Base-by-base conservation (phyloP, 2,329 filamentous ascomycete genomes). In the Aschersonia sp. region DNA sequence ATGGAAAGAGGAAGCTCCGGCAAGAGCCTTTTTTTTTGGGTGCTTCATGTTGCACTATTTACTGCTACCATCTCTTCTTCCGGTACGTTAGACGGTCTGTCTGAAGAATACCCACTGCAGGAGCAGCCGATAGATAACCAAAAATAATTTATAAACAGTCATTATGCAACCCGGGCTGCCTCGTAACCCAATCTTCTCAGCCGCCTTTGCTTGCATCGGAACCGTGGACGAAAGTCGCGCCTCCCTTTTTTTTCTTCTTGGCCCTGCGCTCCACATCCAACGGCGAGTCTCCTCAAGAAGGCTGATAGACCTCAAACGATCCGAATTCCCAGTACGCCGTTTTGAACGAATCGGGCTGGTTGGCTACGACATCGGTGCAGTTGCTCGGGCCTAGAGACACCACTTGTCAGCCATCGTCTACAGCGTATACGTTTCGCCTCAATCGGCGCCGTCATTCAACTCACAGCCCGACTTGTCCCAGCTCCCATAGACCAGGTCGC, bases 291-390 rank as follows among this genome's bases (percentile, higher is more conserved):
- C 7, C 40, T 45, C 30, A 63, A 4, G 56, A 52, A 7, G 60
- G 43, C 45, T 67, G 61, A 57, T 80, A 83, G 2, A 83, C 70
- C 51, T 75, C 65, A 52, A 83, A 81, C 8, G 65, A 60, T 2
- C 71, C 74, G 63, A 83, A 81, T 62, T 77, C 78, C 81, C 75
- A 86, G 57, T 70, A 85, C 1, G 75, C 81, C 56, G 76, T 70
- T 42, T 63, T 67, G 58, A 78, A 84, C 2, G 63, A 73, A 22
- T 57, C 61, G 22, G 72, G 78, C 53, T 77, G 73, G 47, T 72
- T 74, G 5, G 77, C 71, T 6, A 82, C 78, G 51, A 69, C 76
- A 45, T 76, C 69, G 4, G 66, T 66, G 56, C 79, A 83, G 48
- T 69, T 78, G 29, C 67, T 69, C 0, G 76, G 70, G 54, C 76